phyloP scores from a whole-genome alignment of 2,329 filamentous ascomycete species.

The Aureobasidium sp. region DNA sequence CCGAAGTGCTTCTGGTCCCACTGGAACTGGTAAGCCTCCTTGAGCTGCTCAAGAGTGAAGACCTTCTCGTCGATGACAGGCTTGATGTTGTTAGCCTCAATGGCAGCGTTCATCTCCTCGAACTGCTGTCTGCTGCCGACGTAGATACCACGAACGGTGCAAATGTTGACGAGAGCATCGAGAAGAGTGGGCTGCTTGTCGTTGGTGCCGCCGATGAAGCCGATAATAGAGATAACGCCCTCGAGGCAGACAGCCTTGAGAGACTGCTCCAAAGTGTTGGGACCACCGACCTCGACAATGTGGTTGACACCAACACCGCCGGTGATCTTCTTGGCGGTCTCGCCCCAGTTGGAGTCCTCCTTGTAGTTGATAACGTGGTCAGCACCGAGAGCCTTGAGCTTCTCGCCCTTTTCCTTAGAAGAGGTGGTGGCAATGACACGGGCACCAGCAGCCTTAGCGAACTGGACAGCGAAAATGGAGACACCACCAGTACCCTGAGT shows the following conservation, averaged over 20 bases:
- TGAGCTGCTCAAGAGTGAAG: slow-evolving; percentile 46
- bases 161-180: slow-evolving; percentile 44
- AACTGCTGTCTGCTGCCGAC: slow-evolving; percentile 51
- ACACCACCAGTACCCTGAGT: slow-evolving; percentile 68
- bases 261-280: slow-evolving; percentile 52
- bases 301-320: slow-evolving; percentile 53
- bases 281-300: slow-evolving; percentile 60
- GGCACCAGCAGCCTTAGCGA: slow-evolving; percentile 48
- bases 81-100: slow-evolving; percentile 53
- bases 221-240: slow-evolving; percentile 51
- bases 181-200: slow-evolving; percentile 47
- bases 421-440: slow-evolving; percentile 54
- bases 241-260: slow-evolving; percentile 39
- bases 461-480: slow-evolving; percentile 58
- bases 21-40: slow-evolving; percentile 43
- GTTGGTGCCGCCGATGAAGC: slow-evolving; percentile 48
- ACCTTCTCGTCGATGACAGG: slow-evolving; percentile 53
- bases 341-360: slow-evolving; percentile 47
- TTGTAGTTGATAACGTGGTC: slow-evolving; percentile 54
- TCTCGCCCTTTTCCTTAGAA: slow-evolving; percentile 42
- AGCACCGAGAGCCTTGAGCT: slow-evolving; percentile 47
- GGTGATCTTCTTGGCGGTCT: slow-evolving; percentile 45
- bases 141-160: slow-evolving; percentile 51
- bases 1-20: slow-evolving; percentile 45
- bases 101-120: slow-evolving; percentile 52